Conservation (phyloP, 805 yeast genomes). For the Spathaspora gorwiae region DNA sequence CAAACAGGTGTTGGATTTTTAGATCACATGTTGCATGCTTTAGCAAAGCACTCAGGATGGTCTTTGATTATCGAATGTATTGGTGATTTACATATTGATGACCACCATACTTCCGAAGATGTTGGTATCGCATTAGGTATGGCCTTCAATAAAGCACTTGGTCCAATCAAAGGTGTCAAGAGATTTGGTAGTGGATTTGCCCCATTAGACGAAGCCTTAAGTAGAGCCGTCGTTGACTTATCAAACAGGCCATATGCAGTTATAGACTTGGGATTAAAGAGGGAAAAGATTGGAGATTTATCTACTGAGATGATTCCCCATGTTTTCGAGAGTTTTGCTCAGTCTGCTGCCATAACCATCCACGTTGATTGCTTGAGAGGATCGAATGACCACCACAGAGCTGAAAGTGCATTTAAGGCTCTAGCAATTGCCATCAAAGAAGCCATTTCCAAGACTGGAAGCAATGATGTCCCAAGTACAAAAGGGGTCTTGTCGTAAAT, state of each 20-base stretch:
- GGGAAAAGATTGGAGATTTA: constrained; percentile 91
- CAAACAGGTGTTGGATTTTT: constrained; percentile 93
- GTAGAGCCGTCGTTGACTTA: constrained; percentile 93
- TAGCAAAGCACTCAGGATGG: constrained; percentile 98
- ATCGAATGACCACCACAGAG: constrained; percentile 91
- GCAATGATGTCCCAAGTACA: constrained; percentile 90
- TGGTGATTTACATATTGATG: constrained; percentile 95
- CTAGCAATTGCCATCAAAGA: constrained; percentile 88
- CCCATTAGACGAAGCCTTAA: constrained; percentile 92
- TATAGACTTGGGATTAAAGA: constrained; percentile 79
- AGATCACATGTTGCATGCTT: constrained; percentile 96
- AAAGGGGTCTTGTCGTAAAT: constrained; percentile 80
- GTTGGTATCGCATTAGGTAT: constrained; percentile 87
- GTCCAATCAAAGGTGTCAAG: constrained; percentile 84
- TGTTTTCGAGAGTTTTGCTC: constrained; percentile 89
- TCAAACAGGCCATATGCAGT: constrained; percentile 92
- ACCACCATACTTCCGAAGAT: constrained; percentile 96
- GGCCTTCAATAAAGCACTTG: constrained; percentile 86
- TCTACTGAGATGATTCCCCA: constrained; percentile 98
- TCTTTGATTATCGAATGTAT: constrained; percentile 81
- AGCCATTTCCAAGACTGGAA: constrained; percentile 78
- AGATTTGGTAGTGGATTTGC: constrained; percentile 93
- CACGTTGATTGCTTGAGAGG: constrained; percentile 96
- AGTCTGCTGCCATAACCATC: constrained; percentile 82
- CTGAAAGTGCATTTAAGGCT: constrained; percentile 95